Base-by-base conservation (phyloP, 257 asterid genomes). In the Solanum acaule region DNA sequence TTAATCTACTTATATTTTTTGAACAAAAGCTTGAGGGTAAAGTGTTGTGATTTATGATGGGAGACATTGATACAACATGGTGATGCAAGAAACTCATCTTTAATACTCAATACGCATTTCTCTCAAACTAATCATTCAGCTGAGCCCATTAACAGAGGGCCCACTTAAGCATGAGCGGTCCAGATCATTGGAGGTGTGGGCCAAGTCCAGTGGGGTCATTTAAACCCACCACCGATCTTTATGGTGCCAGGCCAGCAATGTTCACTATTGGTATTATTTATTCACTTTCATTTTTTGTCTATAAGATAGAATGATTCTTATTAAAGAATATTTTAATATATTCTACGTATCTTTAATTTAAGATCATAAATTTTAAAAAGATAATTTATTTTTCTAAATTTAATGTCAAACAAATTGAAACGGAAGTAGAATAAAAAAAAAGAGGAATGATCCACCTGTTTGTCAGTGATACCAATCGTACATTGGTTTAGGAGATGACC, bases 191-290 rank as follows among this genome's bases (percentile, higher is more conserved):
- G 35, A 2, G 6, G 9, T 10, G 92, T 88, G 92, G 95, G 93
- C 85, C 93, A 86, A 5, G 33, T 12, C 35, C 12, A 38, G 93
- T 93, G 88, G 98, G 96, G 63, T 86, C 95, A 65, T 15, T 68
- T n/a, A 93, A 91, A 93, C 97, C 95, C 95, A 92, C 95, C 96
- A 93, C 90, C 90, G 96, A 95, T 94, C 94, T 91, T 93, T 92
- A 90, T 90, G 91, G 94, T 93, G 96, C 96, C 98, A 93, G 96
- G 96, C 96, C 98, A 93, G 96, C 96, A 91, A 87, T 88, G 89
- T 79, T 63, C 84, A 87, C 27, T 46, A 18, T 14, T 46, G 40
- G 14, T 10, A 63, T n/a, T n/a, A 9, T 63, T 61, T 23, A 63
- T 63, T 63, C 14, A 10, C 4, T 63, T 56, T 20, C 0, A 52